phyloP scores from a whole-genome alignment of 441 rosid genomes.

The Populus tomentosa region DNA sequence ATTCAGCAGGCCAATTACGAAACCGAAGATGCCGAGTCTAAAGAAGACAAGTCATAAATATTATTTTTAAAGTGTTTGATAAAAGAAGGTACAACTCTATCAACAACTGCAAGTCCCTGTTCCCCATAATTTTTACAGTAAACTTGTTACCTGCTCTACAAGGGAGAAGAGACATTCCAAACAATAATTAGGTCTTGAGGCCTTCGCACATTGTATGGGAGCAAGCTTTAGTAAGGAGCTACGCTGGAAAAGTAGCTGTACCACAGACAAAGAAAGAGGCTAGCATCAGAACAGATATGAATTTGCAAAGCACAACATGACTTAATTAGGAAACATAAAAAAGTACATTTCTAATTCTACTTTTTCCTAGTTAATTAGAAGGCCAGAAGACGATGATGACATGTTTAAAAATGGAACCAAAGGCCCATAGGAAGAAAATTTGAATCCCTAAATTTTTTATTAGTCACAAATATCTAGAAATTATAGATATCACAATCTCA shows the following conservation, averaged over 20 bases:
- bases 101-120: background rate
- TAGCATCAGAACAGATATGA: conserved; percentile 1
- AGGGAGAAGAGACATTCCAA: conserved; percentile 22
- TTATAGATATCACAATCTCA: conserved; percentile 2
- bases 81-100: background rate
- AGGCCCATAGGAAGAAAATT: conserved; percentile 1
- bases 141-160: conserved; percentile 13
- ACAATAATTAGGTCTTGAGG: conserved; percentile 67
- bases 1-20: conserved; percentile 91
- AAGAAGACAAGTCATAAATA: background rate
- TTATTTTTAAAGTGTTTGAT: background rate
- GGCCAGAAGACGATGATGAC: background rate
- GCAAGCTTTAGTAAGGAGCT: conserved; percentile 47
- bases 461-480: conserved; percentile 1
- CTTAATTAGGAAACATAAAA: background rate
- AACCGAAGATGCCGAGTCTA: conserved; percentile 59
- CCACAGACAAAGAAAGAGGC: conserved; percentile 11
- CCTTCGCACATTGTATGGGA: conserved; percentile 38
- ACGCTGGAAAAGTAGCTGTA: conserved; percentile 60
- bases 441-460: background rate
- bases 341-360: background rate
- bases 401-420: background rate
- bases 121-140: background rate
- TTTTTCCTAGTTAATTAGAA: background rate
- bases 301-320: background rate